Conservation (phyloP, 805 yeast species). For the Hanseniaspora pseudoguilliermondii region DNA sequence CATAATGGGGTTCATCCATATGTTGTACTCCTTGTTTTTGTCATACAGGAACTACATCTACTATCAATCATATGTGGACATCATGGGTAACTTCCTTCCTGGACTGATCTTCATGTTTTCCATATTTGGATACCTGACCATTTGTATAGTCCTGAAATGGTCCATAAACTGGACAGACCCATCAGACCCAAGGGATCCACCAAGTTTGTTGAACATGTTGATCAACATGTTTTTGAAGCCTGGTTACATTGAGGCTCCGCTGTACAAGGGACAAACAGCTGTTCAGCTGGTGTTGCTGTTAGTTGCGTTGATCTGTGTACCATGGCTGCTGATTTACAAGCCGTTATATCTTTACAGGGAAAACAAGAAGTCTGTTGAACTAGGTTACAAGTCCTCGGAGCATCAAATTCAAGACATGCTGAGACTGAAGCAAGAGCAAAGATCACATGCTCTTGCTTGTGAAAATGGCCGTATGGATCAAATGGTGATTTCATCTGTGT, state of each 20-base stretch:
- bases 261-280: conserved; percentile 66
- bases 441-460: conserved; percentile 26
- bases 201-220: conserved; percentile 86
- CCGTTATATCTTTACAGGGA: conserved; percentile 56
- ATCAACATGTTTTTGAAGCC: conserved; percentile 93
- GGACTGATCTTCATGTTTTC: conserved; percentile 92
- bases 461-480: conserved; percentile 39
- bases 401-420: conserved; percentile 24
- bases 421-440: conserved; percentile 25
- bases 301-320: conserved; percentile 80
- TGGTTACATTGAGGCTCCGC: conserved; percentile 67
- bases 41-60: conserved; percentile 67
- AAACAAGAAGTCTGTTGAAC: neutral
- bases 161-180: conserved; percentile 70
- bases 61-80: conserved; percentile 62
- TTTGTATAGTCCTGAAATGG: conserved; percentile 90
- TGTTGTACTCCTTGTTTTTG: conserved; percentile 79
- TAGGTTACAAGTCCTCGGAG: conserved; percentile 5
- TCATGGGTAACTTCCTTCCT: conserved; percentile 86
- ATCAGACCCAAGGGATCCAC: conserved; percentile 59
- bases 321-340: conserved; percentile 76
- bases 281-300: conserved; percentile 62
- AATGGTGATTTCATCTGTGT: conserved; percentile 35
- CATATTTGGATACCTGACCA: conserved; percentile 81
- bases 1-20: conserved; percentile 86